Percentiles rank a stretch among this genome's conserved stretches.
phyloP scores from a whole-genome alignment of 345 rosid species.

The Xanthoceras sorbifolium region DNA sequence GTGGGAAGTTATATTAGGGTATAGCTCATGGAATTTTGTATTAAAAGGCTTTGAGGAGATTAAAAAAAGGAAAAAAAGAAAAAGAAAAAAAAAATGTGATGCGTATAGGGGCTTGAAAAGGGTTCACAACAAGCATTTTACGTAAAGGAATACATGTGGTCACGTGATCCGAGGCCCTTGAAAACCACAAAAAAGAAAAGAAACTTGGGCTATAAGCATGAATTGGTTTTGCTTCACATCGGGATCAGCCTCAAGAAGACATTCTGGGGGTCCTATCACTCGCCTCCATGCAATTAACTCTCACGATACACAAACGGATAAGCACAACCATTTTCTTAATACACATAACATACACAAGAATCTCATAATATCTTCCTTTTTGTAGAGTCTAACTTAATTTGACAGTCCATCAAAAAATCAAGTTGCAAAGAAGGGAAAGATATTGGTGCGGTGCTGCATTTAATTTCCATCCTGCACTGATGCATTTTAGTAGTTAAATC shows the following conservation, averaged over 20 bases:
- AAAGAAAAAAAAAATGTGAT: not conserved
- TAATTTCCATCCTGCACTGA: not conserved
- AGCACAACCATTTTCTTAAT: not conserved
- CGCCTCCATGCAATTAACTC: not conserved
- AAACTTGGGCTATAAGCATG: conserved; percentile 29
- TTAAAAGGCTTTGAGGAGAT: conserved; percentile 11
- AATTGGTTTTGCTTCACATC: conserved; percentile 28
- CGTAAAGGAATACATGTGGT: conserved; percentile 32
- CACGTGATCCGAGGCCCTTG: conserved; percentile 34
- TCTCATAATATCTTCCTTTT: not conserved
- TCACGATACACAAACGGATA: not conserved
- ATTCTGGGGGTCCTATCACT: conserved; percentile 27
- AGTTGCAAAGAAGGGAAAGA: too few species aligned
- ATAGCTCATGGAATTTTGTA: conserved; percentile 19
- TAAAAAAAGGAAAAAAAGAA: too few species aligned
- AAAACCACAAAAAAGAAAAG: not conserved
- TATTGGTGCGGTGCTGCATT: too few species aligned
- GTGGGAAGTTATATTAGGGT: not conserved
- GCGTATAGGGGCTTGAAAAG: conserved; percentile 21
- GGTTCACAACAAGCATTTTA: conserved; percentile 29
- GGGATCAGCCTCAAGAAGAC: conserved; percentile 45
- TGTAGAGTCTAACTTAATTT: too few species aligned
- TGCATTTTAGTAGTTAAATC: not conserved
- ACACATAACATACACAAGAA: not conserved
- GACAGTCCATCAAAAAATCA: too few species aligned